These are phyloP conservation scores for Sungouiella blattae DNA, from an alignment of 805 yeast species.

Conservation along the genomic window DNA sequence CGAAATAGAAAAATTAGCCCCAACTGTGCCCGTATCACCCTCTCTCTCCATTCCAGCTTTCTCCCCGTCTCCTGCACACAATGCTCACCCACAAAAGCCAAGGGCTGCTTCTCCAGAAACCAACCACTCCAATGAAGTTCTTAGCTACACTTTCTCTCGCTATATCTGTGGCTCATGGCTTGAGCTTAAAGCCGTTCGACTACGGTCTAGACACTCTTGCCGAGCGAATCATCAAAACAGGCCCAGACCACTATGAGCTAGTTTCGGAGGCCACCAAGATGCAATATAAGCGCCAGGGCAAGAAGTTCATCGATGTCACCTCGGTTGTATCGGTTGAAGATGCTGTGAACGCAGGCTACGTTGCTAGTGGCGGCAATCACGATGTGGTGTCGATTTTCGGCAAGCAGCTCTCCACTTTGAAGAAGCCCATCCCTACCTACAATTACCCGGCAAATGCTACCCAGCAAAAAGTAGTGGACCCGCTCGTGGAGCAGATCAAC, in stretches of 20 bases:
- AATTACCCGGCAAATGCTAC: constrained; percentile 50
- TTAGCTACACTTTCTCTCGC: not conserved
- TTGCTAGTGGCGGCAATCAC: constrained; percentile 12
- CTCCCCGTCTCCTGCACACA: not conserved
- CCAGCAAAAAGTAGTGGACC: constrained; percentile 36
- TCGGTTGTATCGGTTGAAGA: constrained; percentile 36
- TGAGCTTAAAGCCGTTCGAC: constrained; percentile 7
- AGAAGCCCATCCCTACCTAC: constrained; percentile 29
- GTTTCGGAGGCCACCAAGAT: constrained; percentile 38
- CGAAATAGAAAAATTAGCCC: too few relatives aligned
- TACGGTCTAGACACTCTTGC: constrained; percentile 1
- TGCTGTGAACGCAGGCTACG: constrained; percentile 27
- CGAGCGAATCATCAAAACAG: constrained; percentile 31
- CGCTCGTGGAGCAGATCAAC: constrained; percentile 44
- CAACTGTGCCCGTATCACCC: too few relatives aligned
- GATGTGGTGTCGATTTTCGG: constrained; percentile 19
- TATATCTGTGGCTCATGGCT: constrained; percentile 8
- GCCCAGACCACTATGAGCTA: constrained; percentile 27
- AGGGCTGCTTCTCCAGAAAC: too few relatives aligned
- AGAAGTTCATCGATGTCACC: constrained; percentile 65
- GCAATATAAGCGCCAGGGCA: constrained; percentile 38
- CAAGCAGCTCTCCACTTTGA: constrained; percentile 24
- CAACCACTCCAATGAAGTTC: constrained; percentile 1
- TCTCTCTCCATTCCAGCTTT: not conserved
- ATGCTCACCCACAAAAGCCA: too few relatives aligned